phyloP scores from a whole-genome alignment of 768 basidiomycete species.

The Kondoa malvinella region DNA sequence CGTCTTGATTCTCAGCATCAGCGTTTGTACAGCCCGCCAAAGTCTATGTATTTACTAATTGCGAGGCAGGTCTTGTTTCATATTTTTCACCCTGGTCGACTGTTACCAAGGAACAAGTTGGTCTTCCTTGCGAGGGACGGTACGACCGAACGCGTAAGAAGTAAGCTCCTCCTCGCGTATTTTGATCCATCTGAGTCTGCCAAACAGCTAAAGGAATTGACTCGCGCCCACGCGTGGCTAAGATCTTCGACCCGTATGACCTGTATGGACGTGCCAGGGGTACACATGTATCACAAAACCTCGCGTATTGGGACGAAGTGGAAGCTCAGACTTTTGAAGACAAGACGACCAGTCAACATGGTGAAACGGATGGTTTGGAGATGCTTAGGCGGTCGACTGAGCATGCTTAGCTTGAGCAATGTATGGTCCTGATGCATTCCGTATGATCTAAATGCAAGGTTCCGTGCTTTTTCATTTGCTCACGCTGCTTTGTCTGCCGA shows the following conservation, averaged over 20 bases:
- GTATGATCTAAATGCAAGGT: too few species aligned
- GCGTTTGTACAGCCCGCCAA: not conserved
- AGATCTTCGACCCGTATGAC: not conserved
- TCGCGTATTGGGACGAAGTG: not conserved
- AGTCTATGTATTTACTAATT: not conserved
- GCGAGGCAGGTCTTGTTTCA: not conserved
- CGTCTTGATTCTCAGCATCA: not conserved
- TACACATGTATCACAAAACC: not conserved
- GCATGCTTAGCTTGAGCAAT: too few species aligned
- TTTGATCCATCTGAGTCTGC: too few species aligned
- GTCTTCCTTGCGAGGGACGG: not conserved
- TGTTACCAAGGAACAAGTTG: not conserved
- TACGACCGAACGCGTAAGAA: not conserved
- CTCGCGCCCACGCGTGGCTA: not conserved
- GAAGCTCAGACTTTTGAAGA: too few species aligned
- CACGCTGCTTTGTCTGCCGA: too few species aligned
- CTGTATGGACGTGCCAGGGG: not conserved
- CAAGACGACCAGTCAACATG: too few species aligned
- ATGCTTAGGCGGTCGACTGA: too few species aligned
- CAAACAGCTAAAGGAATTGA: not conserved
- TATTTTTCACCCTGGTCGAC: not conserved
- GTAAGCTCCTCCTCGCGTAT: too few species aligned
- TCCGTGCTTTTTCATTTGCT: too few species aligned
- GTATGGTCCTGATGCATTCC: too few species aligned
- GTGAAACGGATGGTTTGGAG: too few species aligned